These are phyloP conservation scores for Thuidium tamariscinum DNA, from an alignment of 225 moss, liverwort and hornwort species.

Conservation along the genomic window DNA sequence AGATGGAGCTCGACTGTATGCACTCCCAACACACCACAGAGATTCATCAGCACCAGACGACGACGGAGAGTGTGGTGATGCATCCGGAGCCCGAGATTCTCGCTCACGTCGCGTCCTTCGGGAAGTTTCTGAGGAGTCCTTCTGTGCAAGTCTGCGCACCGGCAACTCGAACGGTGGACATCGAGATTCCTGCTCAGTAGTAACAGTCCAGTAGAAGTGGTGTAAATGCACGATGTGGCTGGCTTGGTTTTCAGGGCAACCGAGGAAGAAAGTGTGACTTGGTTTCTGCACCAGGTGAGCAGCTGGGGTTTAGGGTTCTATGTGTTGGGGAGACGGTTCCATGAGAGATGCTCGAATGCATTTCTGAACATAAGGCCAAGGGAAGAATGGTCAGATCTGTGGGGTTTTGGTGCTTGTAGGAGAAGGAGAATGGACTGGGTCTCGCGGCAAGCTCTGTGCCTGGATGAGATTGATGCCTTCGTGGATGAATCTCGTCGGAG, in stretches of 20 bases:
- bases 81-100: background rate
- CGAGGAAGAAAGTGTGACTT: background rate
- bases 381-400: background rate
- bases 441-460: background rate
- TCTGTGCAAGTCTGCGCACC: background rate
- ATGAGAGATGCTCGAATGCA: background rate
- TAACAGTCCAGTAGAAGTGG: background rate
- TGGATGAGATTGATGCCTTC: background rate
- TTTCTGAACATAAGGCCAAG: background rate
- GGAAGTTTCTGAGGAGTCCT: constrained; percentile 29
- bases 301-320: background rate
- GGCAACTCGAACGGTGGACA: background rate
- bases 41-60: background rate
- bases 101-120: constrained; percentile 21
- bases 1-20: background rate
- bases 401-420: background rate
- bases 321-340: background rate
- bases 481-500: background rate
- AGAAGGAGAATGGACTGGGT: background rate
- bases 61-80: background rate
- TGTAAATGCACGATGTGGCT: background rate
- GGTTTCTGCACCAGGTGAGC: background rate
- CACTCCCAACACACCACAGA: background rate
- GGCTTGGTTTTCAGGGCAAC: background rate
- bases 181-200: constrained; percentile 18